Evolutionary conservation across 176 grass and related monocot genomes (phyloP).

Genomic region (Rhynchospora pubera): DNA sequence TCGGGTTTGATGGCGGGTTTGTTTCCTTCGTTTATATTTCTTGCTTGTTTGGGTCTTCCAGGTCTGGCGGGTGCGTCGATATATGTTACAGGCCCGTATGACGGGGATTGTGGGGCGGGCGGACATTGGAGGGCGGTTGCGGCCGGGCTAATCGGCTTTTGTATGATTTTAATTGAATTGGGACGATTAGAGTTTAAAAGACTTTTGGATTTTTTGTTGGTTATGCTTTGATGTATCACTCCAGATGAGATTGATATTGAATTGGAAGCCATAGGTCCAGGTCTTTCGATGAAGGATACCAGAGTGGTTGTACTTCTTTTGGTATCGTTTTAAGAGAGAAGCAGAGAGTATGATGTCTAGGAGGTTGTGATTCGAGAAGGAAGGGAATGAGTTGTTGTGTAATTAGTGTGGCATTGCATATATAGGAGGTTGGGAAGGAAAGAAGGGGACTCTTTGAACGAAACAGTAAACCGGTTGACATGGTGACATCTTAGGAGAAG

Average conservation of each 20-base stretch:
- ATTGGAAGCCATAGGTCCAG: slow-evolving; percentile 32
- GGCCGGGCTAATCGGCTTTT: not conserved
- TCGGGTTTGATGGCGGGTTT: not conserved
- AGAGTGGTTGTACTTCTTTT: slow-evolving; percentile 1
- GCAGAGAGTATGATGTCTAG: slow-evolving; percentile 24
- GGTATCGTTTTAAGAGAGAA: slow-evolving; percentile 3
- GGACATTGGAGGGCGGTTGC: not conserved
- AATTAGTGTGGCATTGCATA: slow-evolving; percentile 6
- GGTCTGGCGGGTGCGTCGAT: not conserved
- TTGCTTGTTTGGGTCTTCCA: not conserved
- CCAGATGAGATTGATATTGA: not conserved
- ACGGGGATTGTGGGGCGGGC: not conserved
- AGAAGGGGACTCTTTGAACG: not conserved
- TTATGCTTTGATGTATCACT: not conserved
- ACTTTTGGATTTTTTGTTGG: not conserved
- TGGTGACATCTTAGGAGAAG: not conserved
- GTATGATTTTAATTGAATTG: not conserved
- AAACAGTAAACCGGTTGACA: not conserved
- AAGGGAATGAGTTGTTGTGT: not conserved
- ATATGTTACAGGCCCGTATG: not conserved
- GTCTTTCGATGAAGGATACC: not conserved
- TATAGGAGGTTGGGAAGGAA: slow-evolving; percentile 24
- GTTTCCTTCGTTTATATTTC: not conserved
- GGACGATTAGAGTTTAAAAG: not conserved
- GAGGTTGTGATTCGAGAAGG: not conserved